Conservation (phyloP, 2,329 filamentous ascomycete species). For the Sporothrix dimorphospora region DNA sequence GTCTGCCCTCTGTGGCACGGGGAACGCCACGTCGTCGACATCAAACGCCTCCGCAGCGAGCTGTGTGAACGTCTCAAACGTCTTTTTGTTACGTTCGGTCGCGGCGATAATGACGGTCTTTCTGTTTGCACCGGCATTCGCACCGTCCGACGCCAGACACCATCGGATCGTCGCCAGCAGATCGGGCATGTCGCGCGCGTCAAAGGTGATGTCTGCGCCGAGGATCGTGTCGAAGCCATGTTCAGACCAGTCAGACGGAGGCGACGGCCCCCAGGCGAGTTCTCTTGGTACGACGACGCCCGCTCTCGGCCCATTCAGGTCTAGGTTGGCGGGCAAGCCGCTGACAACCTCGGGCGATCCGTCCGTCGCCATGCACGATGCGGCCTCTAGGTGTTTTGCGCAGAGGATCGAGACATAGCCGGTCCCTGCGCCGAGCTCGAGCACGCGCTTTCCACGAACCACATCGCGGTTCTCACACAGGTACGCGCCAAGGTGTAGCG, state of each 20-base stretch:
- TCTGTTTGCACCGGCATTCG: constrained; percentile 48
- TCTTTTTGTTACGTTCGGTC: constrained; percentile 70
- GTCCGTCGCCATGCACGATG: constrained; percentile 69
- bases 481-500: constrained; percentile 72
- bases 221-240: constrained; percentile 64
- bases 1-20: constrained; percentile 42
- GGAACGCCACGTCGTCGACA: constrained; percentile 50
- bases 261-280: constrained; percentile 61
- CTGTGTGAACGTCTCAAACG: constrained; percentile 66
- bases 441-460: constrained; percentile 59
- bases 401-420: constrained; percentile 76
- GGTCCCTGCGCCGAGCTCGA: constrained; percentile 77
- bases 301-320: constrained; percentile 64
- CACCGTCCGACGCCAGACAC: constrained; percentile 50
- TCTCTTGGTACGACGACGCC: constrained; percentile 53
- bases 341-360: constrained; percentile 73
- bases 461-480: constrained; percentile 55
- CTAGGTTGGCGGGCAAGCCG: constrained; percentile 67
- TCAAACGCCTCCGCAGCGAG: constrained; percentile 53
- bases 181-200: constrained; percentile 63
- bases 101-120: constrained; percentile 66
- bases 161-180: constrained; percentile 59
- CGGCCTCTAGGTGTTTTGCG: constrained; percentile 64
- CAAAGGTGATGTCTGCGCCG: constrained; percentile 80
- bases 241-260: background rate